Evolutionary conservation across 148 eudicot species (phyloP).

Genomic region (Dianthus caryophyllus): DNA sequence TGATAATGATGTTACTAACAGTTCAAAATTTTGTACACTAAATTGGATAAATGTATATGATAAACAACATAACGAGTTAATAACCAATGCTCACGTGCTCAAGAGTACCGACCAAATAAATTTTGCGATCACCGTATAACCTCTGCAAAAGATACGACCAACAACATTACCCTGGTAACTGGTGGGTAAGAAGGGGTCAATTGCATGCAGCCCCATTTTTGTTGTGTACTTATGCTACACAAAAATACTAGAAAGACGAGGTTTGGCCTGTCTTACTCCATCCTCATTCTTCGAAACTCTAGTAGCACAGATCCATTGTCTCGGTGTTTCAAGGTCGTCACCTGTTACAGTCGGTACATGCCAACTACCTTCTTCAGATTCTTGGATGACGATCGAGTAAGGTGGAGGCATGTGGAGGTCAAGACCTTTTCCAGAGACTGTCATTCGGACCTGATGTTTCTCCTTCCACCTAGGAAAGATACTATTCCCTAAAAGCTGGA

Average conservation of each 20-base stretch:
- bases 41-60: background rate
- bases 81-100: background rate
- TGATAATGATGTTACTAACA: background rate
- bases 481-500: conserved; percentile 64
- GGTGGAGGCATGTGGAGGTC: conserved; percentile 82
- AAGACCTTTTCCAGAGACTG: conserved; percentile 38
- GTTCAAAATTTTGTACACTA: background rate
- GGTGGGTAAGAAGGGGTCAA: too few relatives aligned
- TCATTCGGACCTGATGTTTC: conserved; percentile 72
- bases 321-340: conserved; percentile 68
- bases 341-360: conserved; percentile 76
- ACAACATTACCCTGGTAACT: too few relatives aligned
- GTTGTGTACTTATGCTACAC: conserved; percentile 5
- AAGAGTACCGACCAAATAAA: too few relatives aligned
- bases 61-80: background rate
- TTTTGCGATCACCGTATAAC: too few relatives aligned
- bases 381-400: conserved; percentile 80
- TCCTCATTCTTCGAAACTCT: conserved; percentile 23
- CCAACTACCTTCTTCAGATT: conserved; percentile 79
- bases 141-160: too few relatives aligned
- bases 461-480: conserved; percentile 82
- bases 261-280: conserved; percentile 2
- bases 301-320: conserved; percentile 80
- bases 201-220: too few relatives aligned
- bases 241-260: conserved; percentile 12